Base-by-base conservation (phyloP, 2,329 filamentous ascomycete species). In the Orbilia brochopaga region DNA sequence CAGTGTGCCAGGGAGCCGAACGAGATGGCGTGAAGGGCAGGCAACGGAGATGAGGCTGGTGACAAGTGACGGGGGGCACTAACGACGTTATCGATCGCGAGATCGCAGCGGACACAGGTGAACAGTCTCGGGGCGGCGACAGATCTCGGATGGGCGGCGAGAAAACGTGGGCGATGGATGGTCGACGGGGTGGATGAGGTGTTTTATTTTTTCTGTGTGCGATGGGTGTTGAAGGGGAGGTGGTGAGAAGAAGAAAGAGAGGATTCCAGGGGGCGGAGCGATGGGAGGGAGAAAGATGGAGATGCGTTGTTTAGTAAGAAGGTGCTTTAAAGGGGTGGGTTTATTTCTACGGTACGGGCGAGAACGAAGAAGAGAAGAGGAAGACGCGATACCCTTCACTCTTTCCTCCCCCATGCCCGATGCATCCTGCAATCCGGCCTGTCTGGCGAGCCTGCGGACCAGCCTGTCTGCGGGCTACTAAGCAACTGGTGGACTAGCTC, bases 311-410 rank as follows among this genome's bases (percentile, higher is more conserved):
- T n/a, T 51, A 56, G 60, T 44, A 61, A 64, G 66, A 57, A 58
- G 58, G 58, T 54, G 69, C 67, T 75, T 64, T 73, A 74, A 73
- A 72, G 74, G 73, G 66, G 70, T 60, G 74, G 73, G 66, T 66
- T 60, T 60, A 59, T 55, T 63, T 64, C 51, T 48, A 30, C 53
- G 60, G 51, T 48, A 30, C 53, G 60, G 51, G 40, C 27, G 56
- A 55, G 46, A 61, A n/a, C n/a, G n/a, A n/a, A n/a, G n/a, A n/a
- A n/a, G n/a, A n/a, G n/a, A n/a, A n/a, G n/a, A n/a, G n/a, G n/a
- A 64, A 66, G 69, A 56, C 64, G 57, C 62, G 62, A 66, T 66
- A 60, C 32, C 27, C 30, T 24, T n/a, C 37, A 23, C 24, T 23
- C 15, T 6, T 15, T 13, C 15, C 46, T 19, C 42, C n/a, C 50